Evolutionary conservation across 257 asterid genomes (phyloP), one percentile per base, ranked within the genome.

Genomic region (Oldenlandia corymbosa): DNA sequence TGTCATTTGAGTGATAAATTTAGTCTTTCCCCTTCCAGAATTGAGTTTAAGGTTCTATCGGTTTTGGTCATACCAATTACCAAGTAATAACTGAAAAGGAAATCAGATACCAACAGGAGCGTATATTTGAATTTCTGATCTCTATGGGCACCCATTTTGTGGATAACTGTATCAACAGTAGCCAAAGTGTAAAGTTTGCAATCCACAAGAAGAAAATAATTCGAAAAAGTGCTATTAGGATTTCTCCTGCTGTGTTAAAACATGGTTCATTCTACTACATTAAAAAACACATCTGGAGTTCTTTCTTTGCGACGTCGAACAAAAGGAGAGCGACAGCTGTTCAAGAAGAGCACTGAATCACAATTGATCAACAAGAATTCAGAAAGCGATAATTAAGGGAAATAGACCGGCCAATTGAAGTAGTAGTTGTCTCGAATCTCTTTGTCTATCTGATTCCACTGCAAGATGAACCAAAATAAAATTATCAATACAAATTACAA

Each of bases 391-490:
- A 11, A 59, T 56, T 68, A 78, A 30, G 77, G 77, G 67, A 92
- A 92, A 81, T 82, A 92, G 73, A 79, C 75, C 14, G 94, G 97
- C 99, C 99, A 89, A 66, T 87, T 89, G 91, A 71, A 66, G 81
- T 92, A 92, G 88, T 92, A 89, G 2, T 91, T 78, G 70, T 87
- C 95, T 41, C 97, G 82, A 4, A 79, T 46, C 53, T 73, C 84
- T 71, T 37, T 79, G 76, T 65, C 71, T 88, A 73, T 78, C 67
- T 84, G 72, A 73, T 92, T 92, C 99, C 99, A 92, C 99, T 92
- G 95, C 75, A 58, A 67, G 39, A 48, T 60, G 65, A 71, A 52
- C 70, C 45, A 62, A 69, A 56, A 14, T 39, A 65, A 72, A 52
- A 27, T 1, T 10, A 36, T 24, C 1, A 26, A 17, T 2, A 58